Evolutionary conservation across 768 basidiomycete genomes (phyloP), one percentile per base, ranked within the genome.

Genomic region (Saitozyma sp.): DNA sequence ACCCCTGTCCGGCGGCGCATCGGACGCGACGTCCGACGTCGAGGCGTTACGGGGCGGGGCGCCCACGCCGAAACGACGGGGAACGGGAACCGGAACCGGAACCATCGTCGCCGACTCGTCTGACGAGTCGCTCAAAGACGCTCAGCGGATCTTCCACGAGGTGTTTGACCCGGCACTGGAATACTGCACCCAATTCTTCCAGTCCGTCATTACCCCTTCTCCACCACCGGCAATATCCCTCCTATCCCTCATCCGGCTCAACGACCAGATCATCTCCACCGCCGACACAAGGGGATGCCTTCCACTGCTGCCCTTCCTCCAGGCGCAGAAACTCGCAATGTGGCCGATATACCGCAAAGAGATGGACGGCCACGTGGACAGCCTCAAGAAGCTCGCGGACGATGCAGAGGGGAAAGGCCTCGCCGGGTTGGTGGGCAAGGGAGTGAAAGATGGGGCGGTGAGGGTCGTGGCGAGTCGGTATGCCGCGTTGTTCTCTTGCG

Each of bases 311-410:
- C 84, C 85, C 8, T 92, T 88, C 77, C 83, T 94, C 55, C 89
- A 92, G 76, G 83, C 84, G 1, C 83, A 93, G 50, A 88, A 91
- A 19, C 80, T 99, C 58, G 84, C 87, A 68, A 86, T 98, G 83
- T 98, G 93, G 92, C 96, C 95, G 1, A 83, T 89, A 6, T 98
- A 95, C 79, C 89, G 94, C 74, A 94, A 90, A 71, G 85, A 84
- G 39, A 89, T 97, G 87, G 85, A 88, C 20, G 87, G 88, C 17
- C 87, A 98, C 67, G 82, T 89, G 50, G 92, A 94, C 13, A 84
- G 86, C 38, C 79, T 98, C 63, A 92, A 89, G 78, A 89, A 86
- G 75, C 78, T 93, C 29, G 89, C 89, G 1, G 94, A 93, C 69
- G 87, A 89, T 13, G 82, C 86, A 0, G 66, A 66, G 11, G 71